Conservation (phyloP, 306 rosid genomes). For the Luffa aegyptiaca region DNA sequence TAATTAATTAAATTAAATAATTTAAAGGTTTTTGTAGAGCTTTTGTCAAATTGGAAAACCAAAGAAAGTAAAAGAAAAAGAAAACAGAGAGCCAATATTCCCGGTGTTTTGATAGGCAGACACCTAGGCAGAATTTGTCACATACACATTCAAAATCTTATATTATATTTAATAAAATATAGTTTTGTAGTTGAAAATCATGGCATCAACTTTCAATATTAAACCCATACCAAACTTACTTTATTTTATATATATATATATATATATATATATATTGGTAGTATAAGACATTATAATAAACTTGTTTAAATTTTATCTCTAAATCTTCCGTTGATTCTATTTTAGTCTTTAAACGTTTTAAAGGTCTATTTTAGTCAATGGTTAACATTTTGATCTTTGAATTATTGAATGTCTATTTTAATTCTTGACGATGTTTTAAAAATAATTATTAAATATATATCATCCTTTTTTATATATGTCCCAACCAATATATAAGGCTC, state of each 20-base stretch:
- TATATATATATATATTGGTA: no score
- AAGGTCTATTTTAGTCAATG: not conserved
- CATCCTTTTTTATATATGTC: no score
- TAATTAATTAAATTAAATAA: not conserved
- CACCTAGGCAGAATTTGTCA: conserved; percentile 71
- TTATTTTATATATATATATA: not conserved
- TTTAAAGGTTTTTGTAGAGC: not conserved
- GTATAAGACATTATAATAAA: not conserved
- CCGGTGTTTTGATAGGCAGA: conserved; percentile 71
- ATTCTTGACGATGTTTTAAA: no score
- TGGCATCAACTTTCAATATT: conserved; percentile 6
- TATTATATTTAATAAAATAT: conserved; percentile 3
- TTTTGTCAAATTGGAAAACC: not conserved
- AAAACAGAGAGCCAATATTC: conserved; percentile 59
- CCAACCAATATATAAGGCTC: no score
- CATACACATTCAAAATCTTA: conserved; percentile 35
- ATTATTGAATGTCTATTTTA: no score
- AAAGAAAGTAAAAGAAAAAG: not conserved
- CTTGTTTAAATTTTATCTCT: not conserved
- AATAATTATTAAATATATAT: no score
- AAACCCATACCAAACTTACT: not conserved
- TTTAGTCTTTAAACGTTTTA: no score
- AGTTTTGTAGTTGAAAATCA: conserved; percentile 22
- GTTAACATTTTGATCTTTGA: no score
- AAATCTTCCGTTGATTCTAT: no score